Evolutionary conservation across 495 filamentous ascomycete genomes (phyloP).

Genomic region (Astrothelium subdiscretum): DNA sequence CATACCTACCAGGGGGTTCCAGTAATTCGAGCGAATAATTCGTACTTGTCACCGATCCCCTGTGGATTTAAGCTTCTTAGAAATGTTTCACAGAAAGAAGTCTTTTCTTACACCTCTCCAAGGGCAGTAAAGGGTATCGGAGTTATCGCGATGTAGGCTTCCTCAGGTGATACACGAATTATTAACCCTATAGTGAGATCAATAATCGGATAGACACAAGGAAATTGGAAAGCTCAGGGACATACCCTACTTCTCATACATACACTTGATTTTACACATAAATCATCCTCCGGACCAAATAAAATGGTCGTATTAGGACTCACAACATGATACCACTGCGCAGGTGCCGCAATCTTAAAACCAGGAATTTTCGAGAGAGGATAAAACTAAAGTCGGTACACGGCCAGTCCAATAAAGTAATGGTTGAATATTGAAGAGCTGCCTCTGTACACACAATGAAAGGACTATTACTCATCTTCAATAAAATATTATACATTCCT

Average conservation of each 20-base stretch:
- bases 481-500: no score
- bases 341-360: neutral
- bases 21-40: neutral
- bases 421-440: no score
- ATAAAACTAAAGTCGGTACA: neutral
- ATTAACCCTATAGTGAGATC: no score
- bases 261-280: neutral
- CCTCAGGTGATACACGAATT: no score
- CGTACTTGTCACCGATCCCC: neutral
- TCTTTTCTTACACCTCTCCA: no score
- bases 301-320: neutral
- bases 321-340: neutral
- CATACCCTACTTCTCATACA: neutral
- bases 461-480: no score
- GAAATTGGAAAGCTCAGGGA: no score
- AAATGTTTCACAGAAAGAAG: neutral
- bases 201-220: no score
- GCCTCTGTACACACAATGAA: no score
- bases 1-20: neutral
- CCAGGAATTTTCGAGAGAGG: neutral
- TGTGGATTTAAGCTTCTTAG: neutral
- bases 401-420: neutral
- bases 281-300: neutral
- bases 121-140: no score
- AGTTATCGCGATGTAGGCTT: no score